Conservation (phyloP, 768 basidiomycete species). For the Auriscalpium orientale region DNA sequence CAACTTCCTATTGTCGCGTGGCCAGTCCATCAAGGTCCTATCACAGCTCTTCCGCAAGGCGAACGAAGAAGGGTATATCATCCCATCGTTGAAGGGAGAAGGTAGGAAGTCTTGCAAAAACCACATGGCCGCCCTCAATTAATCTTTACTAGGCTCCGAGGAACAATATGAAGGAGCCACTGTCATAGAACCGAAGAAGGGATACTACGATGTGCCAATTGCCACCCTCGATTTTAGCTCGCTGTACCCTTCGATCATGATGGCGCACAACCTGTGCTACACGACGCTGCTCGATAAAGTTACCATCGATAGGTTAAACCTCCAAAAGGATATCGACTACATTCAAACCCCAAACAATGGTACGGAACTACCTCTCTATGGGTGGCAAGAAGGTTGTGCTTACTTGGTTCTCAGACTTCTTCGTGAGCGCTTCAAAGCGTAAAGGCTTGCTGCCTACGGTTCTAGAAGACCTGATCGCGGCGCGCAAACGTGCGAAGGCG, state of each 20-base stretch:
- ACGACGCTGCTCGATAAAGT: conserved; percentile 84
- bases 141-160: conserved; percentile 55
- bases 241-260: conserved; percentile 99
- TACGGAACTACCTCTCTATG: conserved; percentile 24
- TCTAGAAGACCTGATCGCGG: conserved; percentile 86
- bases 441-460: conserved; percentile 91
- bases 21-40: conserved; percentile 97
- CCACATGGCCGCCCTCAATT: background rate
- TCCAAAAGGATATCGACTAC: conserved; percentile 85
- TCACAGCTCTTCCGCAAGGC: conserved; percentile 94
- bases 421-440: conserved; percentile 61
- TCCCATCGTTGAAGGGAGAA: conserved; percentile 81
- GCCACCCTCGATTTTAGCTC: conserved; percentile 98
- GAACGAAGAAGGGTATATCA: conserved; percentile 83
- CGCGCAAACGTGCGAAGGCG: conserved; percentile 90
- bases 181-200: conserved; percentile 94
- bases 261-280: conserved; percentile 99
- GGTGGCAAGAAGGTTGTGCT: background rate
- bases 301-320: conserved; percentile 67
- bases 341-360: conserved; percentile 95
- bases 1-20: conserved; percentile 88
- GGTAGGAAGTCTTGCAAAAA: conserved; percentile 35
- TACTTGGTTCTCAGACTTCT: conserved; percentile 54
- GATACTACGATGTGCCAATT: conserved; percentile 94
- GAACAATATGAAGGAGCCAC: conserved; percentile 99